Evolutionary conservation across 164 flowering plant genomes (phyloP).

Genomic region (Vitis labrusca): DNA sequence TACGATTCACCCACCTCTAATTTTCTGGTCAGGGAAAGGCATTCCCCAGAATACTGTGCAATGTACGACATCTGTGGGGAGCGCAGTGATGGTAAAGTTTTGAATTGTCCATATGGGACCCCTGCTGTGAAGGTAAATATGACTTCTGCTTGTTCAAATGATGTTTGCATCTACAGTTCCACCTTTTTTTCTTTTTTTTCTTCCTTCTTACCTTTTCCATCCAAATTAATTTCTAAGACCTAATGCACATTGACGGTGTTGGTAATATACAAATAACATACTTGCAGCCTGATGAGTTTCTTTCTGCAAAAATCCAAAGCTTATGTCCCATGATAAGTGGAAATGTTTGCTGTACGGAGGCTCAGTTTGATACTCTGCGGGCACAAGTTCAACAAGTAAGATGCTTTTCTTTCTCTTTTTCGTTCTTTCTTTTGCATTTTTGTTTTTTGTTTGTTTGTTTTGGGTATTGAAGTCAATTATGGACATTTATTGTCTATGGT

Average conservation of each 20-base stretch:
- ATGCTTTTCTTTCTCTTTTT: not conserved
- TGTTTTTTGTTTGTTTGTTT: not conserved
- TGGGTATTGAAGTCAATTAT: not conserved
- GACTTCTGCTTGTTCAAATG: not conserved
- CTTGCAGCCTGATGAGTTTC: conserved; percentile 75
- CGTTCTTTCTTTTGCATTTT: not conserved
- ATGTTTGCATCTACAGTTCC: not conserved
- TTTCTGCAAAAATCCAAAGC: conserved; percentile 90
- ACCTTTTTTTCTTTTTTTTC: not conserved
- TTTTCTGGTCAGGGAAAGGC: conserved; percentile 47
- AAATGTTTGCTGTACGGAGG: conserved; percentile 92
- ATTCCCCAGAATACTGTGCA: conserved; percentile 73
- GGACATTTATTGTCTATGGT: too few relatives aligned
- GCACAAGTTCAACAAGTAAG: conserved; percentile 94
- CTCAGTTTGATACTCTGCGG: conserved; percentile 79
- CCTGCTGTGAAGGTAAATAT: conserved; percentile 73
- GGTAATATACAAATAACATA: too few relatives aligned
- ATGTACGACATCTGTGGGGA: conserved; percentile 94
- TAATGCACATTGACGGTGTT: too few relatives aligned
- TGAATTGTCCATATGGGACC: conserved; percentile 82
- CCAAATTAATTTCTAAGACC: not conserved
- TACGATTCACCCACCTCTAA: conserved; percentile 1
- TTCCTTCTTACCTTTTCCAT: not conserved
- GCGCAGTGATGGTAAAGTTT: conserved; percentile 83
- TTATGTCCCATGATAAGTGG: conserved; percentile 91